A percentile compares a stretch with the other conserved stretches of the same genome.
These are phyloP conservation scores for Piper betle DNA, from an alignment of 164 flowering plant genomes.

Conservation along the genomic window DNA sequence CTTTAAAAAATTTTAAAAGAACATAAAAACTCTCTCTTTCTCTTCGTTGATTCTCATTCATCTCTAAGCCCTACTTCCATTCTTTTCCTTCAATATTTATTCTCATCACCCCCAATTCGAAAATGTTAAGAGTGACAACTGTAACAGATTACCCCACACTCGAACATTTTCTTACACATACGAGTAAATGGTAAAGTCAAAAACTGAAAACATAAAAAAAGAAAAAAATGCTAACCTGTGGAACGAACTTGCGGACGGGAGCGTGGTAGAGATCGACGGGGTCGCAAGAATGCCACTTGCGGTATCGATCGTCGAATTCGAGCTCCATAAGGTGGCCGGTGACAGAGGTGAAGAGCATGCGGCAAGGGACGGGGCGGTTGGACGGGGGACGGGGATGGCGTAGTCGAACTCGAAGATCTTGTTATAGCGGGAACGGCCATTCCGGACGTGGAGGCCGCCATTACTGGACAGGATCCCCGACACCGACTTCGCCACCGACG, in stretches of 20 bases:
- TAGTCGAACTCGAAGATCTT: constrained; percentile 79
- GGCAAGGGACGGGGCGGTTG: constrained; percentile 33
- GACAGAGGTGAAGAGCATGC: constrained; percentile 84
- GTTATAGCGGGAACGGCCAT: constrained; percentile 81
- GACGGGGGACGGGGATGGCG: constrained; percentile 14
- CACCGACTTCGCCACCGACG: constrained; percentile 93
- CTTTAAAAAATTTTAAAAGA: too few species aligned
- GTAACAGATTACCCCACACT: too few species aligned
- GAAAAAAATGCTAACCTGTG: constrained; percentile 34
- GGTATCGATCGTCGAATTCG: constrained; percentile 67
- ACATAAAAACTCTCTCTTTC: too few species aligned
- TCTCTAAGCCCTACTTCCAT: too few species aligned
- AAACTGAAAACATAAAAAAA: background rate
- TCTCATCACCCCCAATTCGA: too few species aligned
- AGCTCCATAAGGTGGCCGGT: constrained; percentile 96
- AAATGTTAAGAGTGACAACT: too few species aligned
- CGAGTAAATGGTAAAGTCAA: background rate
- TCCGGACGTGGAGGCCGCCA: constrained; percentile 34
- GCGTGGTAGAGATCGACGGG: constrained; percentile 70
- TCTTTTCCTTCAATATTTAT: too few species aligned
- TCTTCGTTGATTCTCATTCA: too few species aligned
- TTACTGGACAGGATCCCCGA: constrained; percentile 54
- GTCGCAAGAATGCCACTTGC: constrained; percentile 88
- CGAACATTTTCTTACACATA: too few species aligned
- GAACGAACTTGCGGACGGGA: constrained; percentile 63